phyloP scores from a whole-genome alignment of 257 asterid species.

The Salvia splendens region DNA sequence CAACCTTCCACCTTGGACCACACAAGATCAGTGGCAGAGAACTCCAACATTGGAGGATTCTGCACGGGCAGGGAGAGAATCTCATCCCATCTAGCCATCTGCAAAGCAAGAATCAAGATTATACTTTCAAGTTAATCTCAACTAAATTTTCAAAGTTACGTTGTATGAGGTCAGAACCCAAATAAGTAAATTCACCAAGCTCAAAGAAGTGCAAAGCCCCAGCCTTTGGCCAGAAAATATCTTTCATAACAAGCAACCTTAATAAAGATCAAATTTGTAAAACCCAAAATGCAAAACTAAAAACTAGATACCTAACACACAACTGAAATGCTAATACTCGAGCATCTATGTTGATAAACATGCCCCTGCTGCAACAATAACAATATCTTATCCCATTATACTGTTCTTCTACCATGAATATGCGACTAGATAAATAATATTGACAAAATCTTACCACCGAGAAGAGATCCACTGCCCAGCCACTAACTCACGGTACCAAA shows the following conservation, averaged over 20 bases:
- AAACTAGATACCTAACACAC: conserved; percentile 2
- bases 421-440: not conserved
- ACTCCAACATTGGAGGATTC: conserved; percentile 82
- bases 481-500: conserved; percentile 5
- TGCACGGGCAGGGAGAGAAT: conserved; percentile 93
- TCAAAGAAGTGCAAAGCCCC: not conserved
- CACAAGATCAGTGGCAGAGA: conserved; percentile 79
- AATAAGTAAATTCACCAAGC: not conserved
- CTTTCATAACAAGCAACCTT: conserved; percentile 1
- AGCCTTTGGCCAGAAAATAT: conserved; percentile 18
- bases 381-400: not conserved
- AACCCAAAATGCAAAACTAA: not conserved
- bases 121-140: conserved; percentile 5
- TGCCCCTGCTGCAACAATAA: not conserved
- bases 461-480: not conserved
- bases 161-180: not conserved
- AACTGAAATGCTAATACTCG: conserved; percentile 7
- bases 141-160: not conserved
- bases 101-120: conserved; percentile 31
- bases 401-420: not conserved
- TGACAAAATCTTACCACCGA: conserved; percentile 12
- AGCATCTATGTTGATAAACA: not conserved
- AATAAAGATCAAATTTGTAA: no score
- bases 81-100: conserved; percentile 99
- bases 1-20: conserved; percentile 97